These are phyloP conservation scores for Caloboletus inedulis DNA, from an alignment of 1,284 basidiomycete species.

Conservation along the genomic window DNA sequence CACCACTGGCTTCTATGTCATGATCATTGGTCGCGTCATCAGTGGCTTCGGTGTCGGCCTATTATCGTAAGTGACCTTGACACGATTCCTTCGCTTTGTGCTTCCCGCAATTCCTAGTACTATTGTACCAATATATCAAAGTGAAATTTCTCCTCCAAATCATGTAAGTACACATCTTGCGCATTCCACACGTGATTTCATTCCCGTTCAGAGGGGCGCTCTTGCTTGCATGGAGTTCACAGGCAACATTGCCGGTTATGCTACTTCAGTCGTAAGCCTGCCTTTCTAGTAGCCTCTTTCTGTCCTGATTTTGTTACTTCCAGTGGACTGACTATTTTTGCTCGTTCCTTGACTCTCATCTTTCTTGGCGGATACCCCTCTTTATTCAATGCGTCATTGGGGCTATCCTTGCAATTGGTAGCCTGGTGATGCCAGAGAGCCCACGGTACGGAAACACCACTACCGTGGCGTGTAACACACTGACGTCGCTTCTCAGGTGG, in stretches of 20 bases:
- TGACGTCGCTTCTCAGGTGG: constrained; percentile 55
- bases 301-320: background rate
- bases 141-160: constrained; percentile 92
- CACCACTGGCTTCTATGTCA: constrained; percentile 76
- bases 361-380: constrained; percentile 82
- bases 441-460: constrained; percentile 56
- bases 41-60: constrained; percentile 94
- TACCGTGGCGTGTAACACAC: background rate
- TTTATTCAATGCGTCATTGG: constrained; percentile 92
- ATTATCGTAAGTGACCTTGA: constrained; percentile 64
- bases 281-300: background rate
- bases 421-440: constrained; percentile 88
- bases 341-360: constrained; percentile 80
- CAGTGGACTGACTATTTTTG: constrained; percentile 96
- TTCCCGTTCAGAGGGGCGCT: constrained; percentile 66
- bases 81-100: background rate
- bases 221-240: constrained; percentile 98
- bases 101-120: constrained; percentile 51
- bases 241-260: constrained; percentile 90
- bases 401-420: constrained; percentile 76
- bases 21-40: constrained; percentile 86
- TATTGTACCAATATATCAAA: constrained; percentile 97
- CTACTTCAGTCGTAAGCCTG: constrained; percentile 84
- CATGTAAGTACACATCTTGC: constrained; percentile 56
- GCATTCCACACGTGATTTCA: constrained; percentile 4